Evolutionary conservation across 1,284 basidiomycete species (phyloP).

Genomic region (Phylloporus sp.): DNA sequence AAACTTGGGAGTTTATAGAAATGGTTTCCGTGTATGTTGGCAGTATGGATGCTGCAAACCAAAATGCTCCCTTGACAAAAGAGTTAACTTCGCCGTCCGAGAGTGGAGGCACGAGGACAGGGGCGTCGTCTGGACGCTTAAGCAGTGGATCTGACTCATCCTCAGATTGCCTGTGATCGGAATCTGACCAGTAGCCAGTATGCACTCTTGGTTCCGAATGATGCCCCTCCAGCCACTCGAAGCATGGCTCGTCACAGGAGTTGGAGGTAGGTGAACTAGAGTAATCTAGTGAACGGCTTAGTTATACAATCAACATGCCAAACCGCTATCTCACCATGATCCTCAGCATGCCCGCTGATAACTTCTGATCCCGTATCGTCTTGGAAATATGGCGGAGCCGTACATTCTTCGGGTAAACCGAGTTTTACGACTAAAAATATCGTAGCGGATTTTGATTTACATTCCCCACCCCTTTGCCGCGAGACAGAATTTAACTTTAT

Average conservation of each 20-base stretch:
- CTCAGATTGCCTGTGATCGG: constrained; percentile 23
- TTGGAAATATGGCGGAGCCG: not conserved
- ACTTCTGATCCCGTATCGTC: constrained; percentile 6
- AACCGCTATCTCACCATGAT: constrained; percentile 9
- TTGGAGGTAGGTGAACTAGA: constrained; percentile 17
- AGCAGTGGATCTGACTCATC: constrained; percentile 24
- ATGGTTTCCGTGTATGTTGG: constrained; percentile 47
- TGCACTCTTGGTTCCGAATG: constrained; percentile 17
- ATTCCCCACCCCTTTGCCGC: constrained; percentile 12
- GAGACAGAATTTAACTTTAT: constrained; percentile 27
- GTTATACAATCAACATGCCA: not conserved
- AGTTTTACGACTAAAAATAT: constrained; percentile 27
- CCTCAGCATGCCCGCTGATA: constrained; percentile 10
- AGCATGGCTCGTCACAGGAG: constrained; percentile 8
- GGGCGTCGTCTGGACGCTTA: constrained; percentile 9
- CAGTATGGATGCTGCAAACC: constrained; percentile 36
- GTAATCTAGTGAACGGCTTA: constrained; percentile 10
- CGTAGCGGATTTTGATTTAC: constrained; percentile 12
- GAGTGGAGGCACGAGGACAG: constrained; percentile 2
- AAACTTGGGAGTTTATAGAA: constrained; percentile 33
- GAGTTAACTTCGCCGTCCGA: constrained; percentile 17
- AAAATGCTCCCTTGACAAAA: not conserved
- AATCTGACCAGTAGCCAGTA: constrained; percentile 33
- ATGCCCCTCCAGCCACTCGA: constrained; percentile 19
- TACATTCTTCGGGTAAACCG: constrained; percentile 9